These are phyloP conservation scores for Pseudogymnoascus sp. DNA, from an alignment of 2,329 filamentous ascomycete species.

Conservation along the genomic window DNA sequence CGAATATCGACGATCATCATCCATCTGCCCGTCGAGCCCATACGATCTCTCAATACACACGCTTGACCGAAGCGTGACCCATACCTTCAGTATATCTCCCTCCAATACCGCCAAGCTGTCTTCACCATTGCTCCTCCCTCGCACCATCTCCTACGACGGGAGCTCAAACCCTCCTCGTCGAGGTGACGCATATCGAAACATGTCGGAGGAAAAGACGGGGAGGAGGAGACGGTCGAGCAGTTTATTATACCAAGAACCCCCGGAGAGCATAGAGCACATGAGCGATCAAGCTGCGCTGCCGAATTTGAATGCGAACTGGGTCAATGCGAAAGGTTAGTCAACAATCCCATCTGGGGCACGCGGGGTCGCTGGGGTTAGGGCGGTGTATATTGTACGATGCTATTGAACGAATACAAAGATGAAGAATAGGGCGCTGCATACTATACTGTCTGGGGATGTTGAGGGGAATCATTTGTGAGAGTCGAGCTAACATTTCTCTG, in stretches of 20 bases:
- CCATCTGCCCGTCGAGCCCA: background rate
- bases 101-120: constrained; percentile 90
- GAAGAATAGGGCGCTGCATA: background rate
- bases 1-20: constrained; percentile 2
- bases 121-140: constrained; percentile 77
- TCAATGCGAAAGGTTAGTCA: constrained; percentile 88
- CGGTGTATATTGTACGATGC: background rate
- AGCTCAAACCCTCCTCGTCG: constrained; percentile 61
- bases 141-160: constrained; percentile 86
- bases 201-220: constrained; percentile 56
- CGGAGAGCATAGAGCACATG: constrained; percentile 93
- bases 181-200: constrained; percentile 41
- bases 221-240: constrained; percentile 93
- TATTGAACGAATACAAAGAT: background rate
- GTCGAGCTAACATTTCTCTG: background rate
- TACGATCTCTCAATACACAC: background rate
- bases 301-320: constrained; percentile 97
- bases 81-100: constrained; percentile 24
- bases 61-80: constrained; percentile 11
- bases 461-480: background rate
- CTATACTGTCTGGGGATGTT: background rate
- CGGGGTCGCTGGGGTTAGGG: background rate
- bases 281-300: constrained; percentile 92
- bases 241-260: constrained; percentile 92
- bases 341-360: constrained; percentile 8